phyloP scores from a whole-genome alignment of 1,139 yeast genomes.

The Arxiozyma bovina region DNA sequence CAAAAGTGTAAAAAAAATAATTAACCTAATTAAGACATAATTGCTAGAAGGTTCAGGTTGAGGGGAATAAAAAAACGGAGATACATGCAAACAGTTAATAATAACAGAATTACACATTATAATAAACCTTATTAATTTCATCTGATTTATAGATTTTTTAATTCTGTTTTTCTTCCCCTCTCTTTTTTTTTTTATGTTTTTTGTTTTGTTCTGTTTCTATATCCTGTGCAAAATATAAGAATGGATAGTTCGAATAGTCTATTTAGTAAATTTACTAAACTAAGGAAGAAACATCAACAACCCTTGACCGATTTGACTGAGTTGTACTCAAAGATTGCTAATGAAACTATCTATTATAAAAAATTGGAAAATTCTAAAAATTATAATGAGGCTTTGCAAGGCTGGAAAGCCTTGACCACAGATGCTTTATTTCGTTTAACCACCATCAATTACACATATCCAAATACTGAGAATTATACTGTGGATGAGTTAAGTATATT shows the following conservation, averaged over 20 bases:
- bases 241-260: constrained; percentile 7
- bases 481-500: constrained; percentile 34
- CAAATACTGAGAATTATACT: constrained; percentile 35
- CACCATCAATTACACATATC: constrained; percentile 40
- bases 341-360: constrained; percentile 46
- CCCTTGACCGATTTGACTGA: constrained; percentile 51
- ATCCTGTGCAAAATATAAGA: constrained; percentile 12
- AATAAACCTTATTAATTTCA: background rate
- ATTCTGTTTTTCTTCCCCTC: background rate
- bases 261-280: constrained; percentile 22
- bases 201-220: constrained; percentile 13
- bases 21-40: background rate
- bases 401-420: constrained; percentile 65
- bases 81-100: too few species aligned
- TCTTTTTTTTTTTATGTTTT: background rate
- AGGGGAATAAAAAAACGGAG: too few species aligned
- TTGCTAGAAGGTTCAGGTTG: background rate
- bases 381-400: constrained; percentile 50
- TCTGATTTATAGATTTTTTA: background rate
- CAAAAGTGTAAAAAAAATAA: too few species aligned
- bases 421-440: constrained; percentile 50
- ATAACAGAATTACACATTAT: too few species aligned
- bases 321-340: constrained; percentile 54
- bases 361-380: constrained; percentile 49
- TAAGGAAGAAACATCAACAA: constrained; percentile 51